These are phyloP conservation scores for Caryopteris hybrid DNA, from an alignment of 305 asterid genomes.

Conservation along the genomic window DNA sequence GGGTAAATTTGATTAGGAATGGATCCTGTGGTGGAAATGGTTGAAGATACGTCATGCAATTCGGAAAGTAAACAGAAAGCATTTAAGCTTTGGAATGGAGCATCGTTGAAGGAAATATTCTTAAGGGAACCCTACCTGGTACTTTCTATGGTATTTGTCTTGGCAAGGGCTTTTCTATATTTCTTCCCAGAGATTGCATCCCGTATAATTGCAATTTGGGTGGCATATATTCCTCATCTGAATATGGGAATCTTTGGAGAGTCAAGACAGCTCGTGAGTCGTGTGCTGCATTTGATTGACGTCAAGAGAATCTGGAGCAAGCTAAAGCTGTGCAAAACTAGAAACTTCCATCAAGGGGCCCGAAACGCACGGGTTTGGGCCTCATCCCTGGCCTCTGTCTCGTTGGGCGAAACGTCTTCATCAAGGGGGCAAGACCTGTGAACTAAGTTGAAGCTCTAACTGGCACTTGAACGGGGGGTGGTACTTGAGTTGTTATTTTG, in stretches of 20 bases:
- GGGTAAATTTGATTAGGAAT: slow-evolving; percentile 32
- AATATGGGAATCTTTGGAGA: slow-evolving; percentile 63
- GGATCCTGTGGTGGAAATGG: slow-evolving; percentile 26
- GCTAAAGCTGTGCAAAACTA: slow-evolving; percentile 49
- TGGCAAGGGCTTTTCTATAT: slow-evolving; percentile 33
- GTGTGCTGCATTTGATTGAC: slow-evolving; percentile 50
- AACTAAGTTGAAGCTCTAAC: no score
- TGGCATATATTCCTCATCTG: slow-evolving; percentile 46
- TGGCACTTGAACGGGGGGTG: slow-evolving; percentile 8
- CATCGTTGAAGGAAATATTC: slow-evolving; percentile 36
- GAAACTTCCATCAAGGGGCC: slow-evolving; percentile 65
- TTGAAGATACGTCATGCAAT: slow-evolving; percentile 23
- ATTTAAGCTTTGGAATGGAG: slow-evolving; percentile 28
- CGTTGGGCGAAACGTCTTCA: slow-evolving; percentile 61
- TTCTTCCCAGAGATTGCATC: slow-evolving; percentile 41
- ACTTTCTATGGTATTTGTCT: slow-evolving; percentile 41
- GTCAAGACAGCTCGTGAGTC: slow-evolving; percentile 54
- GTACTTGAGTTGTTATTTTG: slow-evolving; percentile 3
- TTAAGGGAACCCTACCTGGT: slow-evolving; percentile 53
- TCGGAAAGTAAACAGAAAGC: slow-evolving; percentile 9
- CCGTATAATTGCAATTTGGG: slow-evolving; percentile 45
- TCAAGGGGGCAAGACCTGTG: slow-evolving; percentile 29
- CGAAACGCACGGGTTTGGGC: slow-evolving; percentile 84
- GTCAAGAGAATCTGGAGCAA: slow-evolving; percentile 59
- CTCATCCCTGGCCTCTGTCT: slow-evolving; percentile 75